Evolutionary conservation across 768 basidiomycete species (phyloP), one percentile per base, ranked within the genome.

Genomic region (Mycena olivaceomarginata): DNA sequence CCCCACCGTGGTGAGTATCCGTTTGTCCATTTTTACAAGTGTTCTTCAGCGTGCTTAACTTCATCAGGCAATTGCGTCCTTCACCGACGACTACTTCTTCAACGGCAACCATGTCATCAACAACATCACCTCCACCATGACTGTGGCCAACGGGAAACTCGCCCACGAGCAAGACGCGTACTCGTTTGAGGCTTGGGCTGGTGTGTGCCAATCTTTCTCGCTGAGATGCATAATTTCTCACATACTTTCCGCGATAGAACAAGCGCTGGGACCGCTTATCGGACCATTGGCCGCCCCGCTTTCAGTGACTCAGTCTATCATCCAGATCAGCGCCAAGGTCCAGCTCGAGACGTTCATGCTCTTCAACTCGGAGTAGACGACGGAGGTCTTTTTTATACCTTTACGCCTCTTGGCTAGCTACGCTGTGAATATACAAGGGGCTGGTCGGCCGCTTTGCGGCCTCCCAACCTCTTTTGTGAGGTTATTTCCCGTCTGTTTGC

Each of bases 41-140:
- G 8, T 6, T 68, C 18, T 6, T 68, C 18, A 31, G 2, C 8
- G 4, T 25, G 10, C 10, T 25, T 3, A 41, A 59, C 22, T 22
- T 18, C 11, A 5, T 9, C n/a, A 74, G 72, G 72, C 72, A 1
- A 74, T 74, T 18, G 66, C 66, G 43, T 60, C 66, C n/a, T 74
- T 74, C 72, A 74, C 72, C 0, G 66, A 74, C 41, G 59, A 74
- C 66, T 74, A 74, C 56, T 16, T 46, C 25, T 74, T 67, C 65
- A 74, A 67, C 66, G 66, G 72, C 53, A 67, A 67, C 56, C 65
- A 67, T 16, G 57, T 59, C 66, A 74, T 74, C 59, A 74, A 67
- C 65, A 74, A 67, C 45, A 74, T 74, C 57, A 74, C 72, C 57
- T 67, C 72, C 45, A 74, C 65, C 20, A 67, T 74, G 56, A 20